Evolutionary conservation across 2,329 filamentous ascomycete species (phyloP).

Genomic region (Claviceps sorghi): DNA sequence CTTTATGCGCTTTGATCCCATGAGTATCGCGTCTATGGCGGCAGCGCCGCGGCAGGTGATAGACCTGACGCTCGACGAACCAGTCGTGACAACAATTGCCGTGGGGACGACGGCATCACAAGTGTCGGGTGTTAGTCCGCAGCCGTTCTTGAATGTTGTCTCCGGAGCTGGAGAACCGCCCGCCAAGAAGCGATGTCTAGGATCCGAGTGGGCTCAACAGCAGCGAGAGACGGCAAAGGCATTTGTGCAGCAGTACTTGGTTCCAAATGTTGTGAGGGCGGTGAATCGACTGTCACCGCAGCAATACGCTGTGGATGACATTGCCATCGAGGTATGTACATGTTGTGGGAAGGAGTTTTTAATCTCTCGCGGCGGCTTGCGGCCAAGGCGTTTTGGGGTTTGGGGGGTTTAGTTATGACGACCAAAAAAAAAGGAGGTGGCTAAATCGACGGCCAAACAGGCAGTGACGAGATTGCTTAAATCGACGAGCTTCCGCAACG

Average conservation of each 20-base stretch:
- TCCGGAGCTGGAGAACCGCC: conserved; percentile 13
- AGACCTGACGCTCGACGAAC: conserved; percentile 13
- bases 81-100: not conserved
- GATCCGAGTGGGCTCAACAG: conserved; percentile 4
- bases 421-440: not conserved
- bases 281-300: conserved; percentile 12
- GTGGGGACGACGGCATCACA: not conserved
- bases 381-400: not conserved
- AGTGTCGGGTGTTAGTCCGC: not conserved
- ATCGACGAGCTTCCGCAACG: conserved; percentile 11
- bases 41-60: conserved; percentile 14
- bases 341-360: not conserved
- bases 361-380: not conserved
- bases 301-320: conserved; percentile 13
- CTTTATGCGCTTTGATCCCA: conserved; percentile 5
- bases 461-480: conserved; percentile 12
- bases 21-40: conserved; percentile 15
- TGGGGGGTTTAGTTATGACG: not conserved
- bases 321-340: conserved; percentile 17
- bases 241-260: conserved; percentile 17
- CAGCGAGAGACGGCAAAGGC: conserved; percentile 10
- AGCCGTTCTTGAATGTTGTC: not conserved
- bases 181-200: conserved; percentile 18
- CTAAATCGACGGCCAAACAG: conserved; percentile 5
- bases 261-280: conserved; percentile 17